Conservation (phyloP, 345 rosid species). For the Murraya koenigii region DNA sequence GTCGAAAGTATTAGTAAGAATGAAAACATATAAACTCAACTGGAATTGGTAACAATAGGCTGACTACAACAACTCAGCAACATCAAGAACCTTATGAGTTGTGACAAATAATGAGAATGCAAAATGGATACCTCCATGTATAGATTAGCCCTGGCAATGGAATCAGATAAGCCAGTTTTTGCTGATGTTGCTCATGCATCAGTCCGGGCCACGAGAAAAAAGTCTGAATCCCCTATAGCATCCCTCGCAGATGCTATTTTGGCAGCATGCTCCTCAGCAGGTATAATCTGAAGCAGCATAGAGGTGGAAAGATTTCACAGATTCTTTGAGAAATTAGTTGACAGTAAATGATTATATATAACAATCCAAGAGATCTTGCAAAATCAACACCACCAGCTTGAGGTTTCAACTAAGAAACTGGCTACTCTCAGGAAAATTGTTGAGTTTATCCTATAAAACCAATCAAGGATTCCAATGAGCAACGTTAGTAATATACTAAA, state of each 20-base stretch:
- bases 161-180: conserved; percentile 46
- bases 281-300: conserved; percentile 32
- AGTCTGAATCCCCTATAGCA: conserved; percentile 50
- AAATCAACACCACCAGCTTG: not conserved
- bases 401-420: not conserved
- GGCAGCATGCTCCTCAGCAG: conserved; percentile 56
- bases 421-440: not conserved
- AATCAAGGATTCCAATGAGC: conserved; percentile 3
- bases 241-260: conserved; percentile 54
- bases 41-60: too few species aligned
- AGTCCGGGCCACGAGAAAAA: conserved; percentile 55
- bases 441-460: not conserved
- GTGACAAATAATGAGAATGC: not conserved
- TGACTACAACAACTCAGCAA: too few species aligned
- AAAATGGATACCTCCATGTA: conserved; percentile 40
- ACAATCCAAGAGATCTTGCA: not conserved
- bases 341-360: not conserved
- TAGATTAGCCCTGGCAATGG: conserved; percentile 54
- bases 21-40: too few species aligned
- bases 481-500: too few species aligned
- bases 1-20: not conserved
- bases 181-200: conserved; percentile 50
- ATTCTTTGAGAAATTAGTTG: not conserved
- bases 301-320: too few species aligned
- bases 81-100: too few species aligned